Conservation (phyloP, 1,284 basidiomycete genomes). For the Pyrrhoderma noxium region DNA sequence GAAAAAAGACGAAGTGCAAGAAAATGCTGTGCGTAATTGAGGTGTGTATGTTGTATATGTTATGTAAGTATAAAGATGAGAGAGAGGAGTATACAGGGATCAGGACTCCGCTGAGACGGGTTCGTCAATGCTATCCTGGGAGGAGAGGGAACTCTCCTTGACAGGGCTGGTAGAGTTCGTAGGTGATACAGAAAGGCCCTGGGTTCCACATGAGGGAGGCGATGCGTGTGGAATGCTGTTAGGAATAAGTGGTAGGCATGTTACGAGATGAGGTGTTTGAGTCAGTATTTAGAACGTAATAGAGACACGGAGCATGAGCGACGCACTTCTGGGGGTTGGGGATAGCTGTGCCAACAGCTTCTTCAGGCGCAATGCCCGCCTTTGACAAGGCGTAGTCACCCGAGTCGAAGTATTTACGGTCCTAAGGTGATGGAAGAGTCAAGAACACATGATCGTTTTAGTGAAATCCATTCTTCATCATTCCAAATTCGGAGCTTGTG, state of each 20-base stretch:
- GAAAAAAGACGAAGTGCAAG: too few species aligned
- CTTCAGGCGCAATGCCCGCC: slow-evolving; percentile 85
- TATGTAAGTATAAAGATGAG: too few species aligned
- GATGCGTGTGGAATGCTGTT: slow-evolving; percentile 70
- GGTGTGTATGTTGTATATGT: too few species aligned
- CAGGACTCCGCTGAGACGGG: too few species aligned
- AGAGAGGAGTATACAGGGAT: too few species aligned
- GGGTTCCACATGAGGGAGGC: slow-evolving; percentile 41
- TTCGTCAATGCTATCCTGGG: slow-evolving; percentile 8
- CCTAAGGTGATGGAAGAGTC: slow-evolving; percentile 40
- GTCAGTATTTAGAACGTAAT: too few species aligned
- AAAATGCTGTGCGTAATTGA: too few species aligned
- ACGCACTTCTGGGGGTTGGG: slow-evolving; percentile 91
- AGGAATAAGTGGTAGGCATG: not conserved
- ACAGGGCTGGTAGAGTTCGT: slow-evolving; percentile 36
- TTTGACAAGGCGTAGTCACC: slow-evolving; percentile 96
- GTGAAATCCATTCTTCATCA: too few species aligned
- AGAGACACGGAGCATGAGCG: not conserved
- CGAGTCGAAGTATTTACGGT: slow-evolving; percentile 97
- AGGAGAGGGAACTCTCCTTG: slow-evolving; percentile 14
- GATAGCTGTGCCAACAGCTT: slow-evolving; percentile 86
- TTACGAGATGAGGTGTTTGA: too few species aligned
- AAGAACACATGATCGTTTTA: slow-evolving; percentile 10
- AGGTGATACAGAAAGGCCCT: slow-evolving; percentile 62
- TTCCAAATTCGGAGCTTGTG: not conserved